phyloP scores from a whole-genome alignment of 208 protist species.

The Leishmania mexicana region DNA sequence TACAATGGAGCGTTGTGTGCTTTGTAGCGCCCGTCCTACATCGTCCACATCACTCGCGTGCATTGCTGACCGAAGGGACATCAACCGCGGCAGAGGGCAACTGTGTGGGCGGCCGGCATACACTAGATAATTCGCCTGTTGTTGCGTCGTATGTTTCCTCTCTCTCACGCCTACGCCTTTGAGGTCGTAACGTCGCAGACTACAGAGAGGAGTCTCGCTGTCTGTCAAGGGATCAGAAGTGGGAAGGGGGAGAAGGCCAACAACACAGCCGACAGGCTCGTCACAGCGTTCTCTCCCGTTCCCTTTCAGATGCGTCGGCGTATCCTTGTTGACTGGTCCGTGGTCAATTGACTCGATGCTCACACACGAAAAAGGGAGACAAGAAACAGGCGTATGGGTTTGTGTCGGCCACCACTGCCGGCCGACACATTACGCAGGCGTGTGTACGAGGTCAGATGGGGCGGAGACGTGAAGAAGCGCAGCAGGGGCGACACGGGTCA shows the following conservation, averaged over 20 bases:
- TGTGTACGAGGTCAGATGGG: neutral
- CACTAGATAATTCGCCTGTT: neutral
- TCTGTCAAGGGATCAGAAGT: neutral
- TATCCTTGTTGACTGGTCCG: neutral
- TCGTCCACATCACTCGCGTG: slow-evolving; percentile 16
- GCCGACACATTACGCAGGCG: neutral
- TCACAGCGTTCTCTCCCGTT: neutral
- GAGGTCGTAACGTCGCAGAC: neutral
- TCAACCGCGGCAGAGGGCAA: neutral
- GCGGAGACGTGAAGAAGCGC: neutral
- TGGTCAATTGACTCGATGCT: neutral
- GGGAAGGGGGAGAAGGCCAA: neutral
- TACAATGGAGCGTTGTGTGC: slow-evolving; percentile 39
- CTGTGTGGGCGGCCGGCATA: neutral
- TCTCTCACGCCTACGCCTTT: neutral
- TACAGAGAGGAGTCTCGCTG: neutral
- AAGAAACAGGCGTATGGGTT: neutral
- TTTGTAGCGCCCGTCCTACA: slow-evolving; percentile 9
- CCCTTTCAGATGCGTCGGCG: neutral
- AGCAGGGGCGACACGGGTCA: neutral
- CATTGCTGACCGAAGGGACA: neutral
- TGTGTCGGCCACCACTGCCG: neutral
- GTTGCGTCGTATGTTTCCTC: neutral
- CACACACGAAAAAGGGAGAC: neutral
- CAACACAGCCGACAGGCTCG: neutral